Percentiles rank a stretch among this genome's conserved stretches.
phyloP scores from a whole-genome alignment of 371 early-diverging fungal species.

The Rhizomucor miehei region DNA sequence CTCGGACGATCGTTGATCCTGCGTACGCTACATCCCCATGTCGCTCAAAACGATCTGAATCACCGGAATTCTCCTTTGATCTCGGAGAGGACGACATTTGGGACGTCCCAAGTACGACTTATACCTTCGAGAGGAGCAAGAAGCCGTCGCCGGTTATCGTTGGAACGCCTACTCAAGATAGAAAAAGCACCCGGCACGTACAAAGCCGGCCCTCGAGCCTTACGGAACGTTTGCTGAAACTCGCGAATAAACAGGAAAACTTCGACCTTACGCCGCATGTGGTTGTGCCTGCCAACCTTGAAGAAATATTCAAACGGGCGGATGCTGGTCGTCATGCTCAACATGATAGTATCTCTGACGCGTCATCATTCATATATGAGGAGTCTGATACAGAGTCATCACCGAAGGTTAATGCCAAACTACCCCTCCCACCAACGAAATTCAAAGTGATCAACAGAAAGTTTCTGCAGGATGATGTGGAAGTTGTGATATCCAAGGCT shows the following conservation, averaged over 20 bases:
- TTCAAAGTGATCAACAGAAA: no score
- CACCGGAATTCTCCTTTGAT: no score
- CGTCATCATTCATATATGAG: background rate
- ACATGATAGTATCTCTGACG: background rate
- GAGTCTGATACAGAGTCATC: background rate
- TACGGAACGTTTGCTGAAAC: background rate
- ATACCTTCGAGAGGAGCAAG: background rate
- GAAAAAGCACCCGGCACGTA: background rate
- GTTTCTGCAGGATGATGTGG: no score
- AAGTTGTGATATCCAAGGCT: background rate
- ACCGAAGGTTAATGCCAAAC: no score
- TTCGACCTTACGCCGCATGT: background rate
- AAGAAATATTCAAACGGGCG: background rate
- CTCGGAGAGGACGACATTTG: no score
- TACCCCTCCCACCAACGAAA: no score
- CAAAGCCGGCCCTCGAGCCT: background rate
- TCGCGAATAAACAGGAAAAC: background rate
- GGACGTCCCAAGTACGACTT: no score
- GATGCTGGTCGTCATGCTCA: background rate
- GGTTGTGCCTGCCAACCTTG: background rate
- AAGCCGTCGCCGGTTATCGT: background rate
- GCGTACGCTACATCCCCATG: no score
- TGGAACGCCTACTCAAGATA: background rate
- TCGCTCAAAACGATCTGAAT: no score
- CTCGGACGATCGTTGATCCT: no score